Evolutionary conservation across 2,329 filamentous ascomycete species (phyloP), one percentile per base, ranked within the genome.

Genomic region (Helotiales sp.): DNA sequence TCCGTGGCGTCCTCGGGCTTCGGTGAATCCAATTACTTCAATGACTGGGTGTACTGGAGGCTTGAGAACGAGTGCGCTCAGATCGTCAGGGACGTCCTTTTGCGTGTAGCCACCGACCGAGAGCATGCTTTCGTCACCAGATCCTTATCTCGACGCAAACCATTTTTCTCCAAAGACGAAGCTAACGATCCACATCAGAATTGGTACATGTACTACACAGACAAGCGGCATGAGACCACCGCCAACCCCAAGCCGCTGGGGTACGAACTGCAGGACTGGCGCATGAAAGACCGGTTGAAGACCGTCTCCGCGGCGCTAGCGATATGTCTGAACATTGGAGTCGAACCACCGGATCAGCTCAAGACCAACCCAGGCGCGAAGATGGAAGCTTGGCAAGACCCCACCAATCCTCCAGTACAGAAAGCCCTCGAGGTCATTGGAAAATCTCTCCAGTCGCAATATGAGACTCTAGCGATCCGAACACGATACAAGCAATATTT

Each of bases 191-290:
- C 48, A 24, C n/a, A 52, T 55, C 74, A 96, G 89, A 96, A 91
- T 66, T 99, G 96, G 85, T 98, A 96, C 79, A 98, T 98, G 93
- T 99, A 99, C 76, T 99, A 90, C 74, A 97, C 93, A 63, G 95
- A 99, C 75, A 98, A 98, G 75, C 88, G 93, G 53, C 95, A 99
- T 75, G 95, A 98, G 72, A 95, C 91, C 22, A 93, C 91, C 33
- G 95, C 92, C 22, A 91, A 93, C 65, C 91, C 92, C 15, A 91
- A 92, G 71, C 82, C 85, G 52, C 81, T 80, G 17, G 73, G 77
- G 25, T 84, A 83, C 65, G 80, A 85, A 62, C 77, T 96, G 5
- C 90, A 96, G 71, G 95, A 98, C 72, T 99, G 95, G 95, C 89
- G 95, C 58, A 97, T 98, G 90, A 88, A 92, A 66, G 95, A 99